Conservation (phyloP, 495 filamentous ascomycete species). For the Viridothelium virens region DNA sequence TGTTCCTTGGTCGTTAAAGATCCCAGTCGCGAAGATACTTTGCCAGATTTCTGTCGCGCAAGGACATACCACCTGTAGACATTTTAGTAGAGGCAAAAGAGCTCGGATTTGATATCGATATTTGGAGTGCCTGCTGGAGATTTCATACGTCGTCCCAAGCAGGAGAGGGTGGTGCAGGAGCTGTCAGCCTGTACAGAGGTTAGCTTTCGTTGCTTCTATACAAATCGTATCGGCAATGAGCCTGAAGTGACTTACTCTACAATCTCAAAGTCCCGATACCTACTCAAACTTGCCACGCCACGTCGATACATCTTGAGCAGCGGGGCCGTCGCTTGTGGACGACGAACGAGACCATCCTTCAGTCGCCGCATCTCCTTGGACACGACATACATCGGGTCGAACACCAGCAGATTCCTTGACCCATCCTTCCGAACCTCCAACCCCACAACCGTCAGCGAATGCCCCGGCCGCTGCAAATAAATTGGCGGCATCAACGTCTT, state of each 20-base stretch:
- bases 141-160: constrained; percentile 10
- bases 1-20: background rate
- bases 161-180: background rate
- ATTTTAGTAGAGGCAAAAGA: background rate
- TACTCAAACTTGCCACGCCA: constrained; percentile 56
- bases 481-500: constrained; percentile 69
- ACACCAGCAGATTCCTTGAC: constrained; percentile 65
- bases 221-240: background rate
- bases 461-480: constrained; percentile 86
- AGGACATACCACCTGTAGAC: background rate
- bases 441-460: constrained; percentile 88
- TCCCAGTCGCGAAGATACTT: background rate
- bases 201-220: background rate
- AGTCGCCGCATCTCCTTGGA: constrained; percentile 47
- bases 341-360: constrained; percentile 30
- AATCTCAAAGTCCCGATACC: constrained; percentile 69
- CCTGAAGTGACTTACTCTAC: constrained; percentile 52
- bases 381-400: constrained; percentile 81
- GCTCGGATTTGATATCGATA: background rate
- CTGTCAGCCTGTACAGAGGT: background rate
- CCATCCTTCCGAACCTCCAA: constrained; percentile 64
- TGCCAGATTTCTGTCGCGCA: background rate
- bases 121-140: background rate
- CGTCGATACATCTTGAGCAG: constrained; percentile 65
- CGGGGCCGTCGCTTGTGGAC: constrained; percentile 41